These are phyloP conservation scores for Fraxinus dipetala DNA, from an alignment of 305 asterid genomes.

Conservation along the genomic window DNA sequence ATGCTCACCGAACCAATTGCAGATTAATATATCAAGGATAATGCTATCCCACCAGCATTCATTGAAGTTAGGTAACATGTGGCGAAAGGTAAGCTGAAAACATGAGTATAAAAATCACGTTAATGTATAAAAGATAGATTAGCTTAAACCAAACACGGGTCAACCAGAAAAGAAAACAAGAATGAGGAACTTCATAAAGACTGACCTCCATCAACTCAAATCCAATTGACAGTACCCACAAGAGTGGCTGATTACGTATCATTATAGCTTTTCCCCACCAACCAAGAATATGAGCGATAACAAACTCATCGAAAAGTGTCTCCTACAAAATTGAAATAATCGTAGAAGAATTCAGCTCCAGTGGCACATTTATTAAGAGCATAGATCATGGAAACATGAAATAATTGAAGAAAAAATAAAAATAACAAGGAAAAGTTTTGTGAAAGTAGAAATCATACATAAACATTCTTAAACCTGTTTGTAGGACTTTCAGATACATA, in stretches of 20 bases:
- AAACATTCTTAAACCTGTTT: slow-evolving; percentile 98
- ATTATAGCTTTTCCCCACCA: slow-evolving; percentile 99
- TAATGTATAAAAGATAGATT: not conserved
- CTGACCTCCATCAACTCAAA: slow-evolving; percentile 98
- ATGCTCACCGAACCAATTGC: slow-evolving; percentile 94
- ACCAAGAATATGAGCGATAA: slow-evolving; percentile 89
- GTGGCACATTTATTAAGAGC: slow-evolving; percentile 21
- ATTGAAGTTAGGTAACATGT: slow-evolving; percentile 93
- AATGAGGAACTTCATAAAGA: not conserved
- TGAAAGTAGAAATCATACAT: slow-evolving; percentile 74
- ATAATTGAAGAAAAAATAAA: not conserved
- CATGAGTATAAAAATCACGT: slow-evolving; percentile 18
- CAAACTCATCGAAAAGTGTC: slow-evolving; percentile 95
- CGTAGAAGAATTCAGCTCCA: slow-evolving; percentile 19
- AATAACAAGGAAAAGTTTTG: slow-evolving; percentile 15
- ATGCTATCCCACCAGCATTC: slow-evolving; percentile 99
- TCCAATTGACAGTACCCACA: slow-evolving; percentile 93
- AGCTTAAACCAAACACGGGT: slow-evolving; percentile 7
- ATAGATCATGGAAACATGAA: slow-evolving; percentile 8
- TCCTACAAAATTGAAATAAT: slow-evolving; percentile 51
- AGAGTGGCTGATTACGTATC: slow-evolving; percentile 94
- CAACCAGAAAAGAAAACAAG: slow-evolving; percentile 18
- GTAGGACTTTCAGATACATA: slow-evolving; percentile 80
- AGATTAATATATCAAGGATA: slow-evolving; percentile 85
- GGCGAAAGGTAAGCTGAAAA: slow-evolving; percentile 93